Evolutionary conservation across 2,329 filamentous ascomycete species (phyloP), one percentile per base, ranked within the genome.

Genomic region (Ciborinia camelliae): DNA sequence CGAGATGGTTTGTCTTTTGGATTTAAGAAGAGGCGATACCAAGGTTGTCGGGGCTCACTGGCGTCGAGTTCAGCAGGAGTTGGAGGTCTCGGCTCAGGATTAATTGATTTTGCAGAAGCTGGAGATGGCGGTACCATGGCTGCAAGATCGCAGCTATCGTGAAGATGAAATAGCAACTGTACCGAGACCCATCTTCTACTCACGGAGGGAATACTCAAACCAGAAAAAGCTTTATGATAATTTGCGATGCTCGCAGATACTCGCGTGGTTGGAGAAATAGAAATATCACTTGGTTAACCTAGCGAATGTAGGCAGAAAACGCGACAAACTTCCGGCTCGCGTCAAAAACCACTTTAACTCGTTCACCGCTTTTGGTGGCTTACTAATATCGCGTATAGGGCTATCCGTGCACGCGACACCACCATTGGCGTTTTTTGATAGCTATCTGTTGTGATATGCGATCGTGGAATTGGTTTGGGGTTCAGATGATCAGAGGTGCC

Each of bases 61-160:
- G 72, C 73, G 65, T 70, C 58, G 8, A 74, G 74, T 60, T 77
- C 75, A n/a, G 87, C 87, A 54, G 87, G 87, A 41, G 87, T 90
- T n/a, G 87, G 87, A 32, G 87, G 87, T 75, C 86, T 82, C 67
- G 84, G 76, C 68, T 81, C 79, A 62, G 87, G 78, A 65, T 80
- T 79, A 68, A 85, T 82, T 71, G 87, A 77, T 71, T 63, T 50
- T 67, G 64, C 63, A 60, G 66, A 66, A 26, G 66, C 55, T 64
- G 71, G 62, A 51, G 67, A 66, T 65, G 66, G 60, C 67, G 71
- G 66, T 69, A 74, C 72, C 74, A 75, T 75, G 69, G 69, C 72
- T 74, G 71, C 67, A 69, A 70, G 68, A 67, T 68, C 69, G 58
- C 41, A 47, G 45, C 63, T 65, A 58, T 62, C 48, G 50, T 59